These are phyloP conservation scores for Haberlea rhodopensis DNA, from an alignment of 257 asterid species.

Conservation along the genomic window DNA sequence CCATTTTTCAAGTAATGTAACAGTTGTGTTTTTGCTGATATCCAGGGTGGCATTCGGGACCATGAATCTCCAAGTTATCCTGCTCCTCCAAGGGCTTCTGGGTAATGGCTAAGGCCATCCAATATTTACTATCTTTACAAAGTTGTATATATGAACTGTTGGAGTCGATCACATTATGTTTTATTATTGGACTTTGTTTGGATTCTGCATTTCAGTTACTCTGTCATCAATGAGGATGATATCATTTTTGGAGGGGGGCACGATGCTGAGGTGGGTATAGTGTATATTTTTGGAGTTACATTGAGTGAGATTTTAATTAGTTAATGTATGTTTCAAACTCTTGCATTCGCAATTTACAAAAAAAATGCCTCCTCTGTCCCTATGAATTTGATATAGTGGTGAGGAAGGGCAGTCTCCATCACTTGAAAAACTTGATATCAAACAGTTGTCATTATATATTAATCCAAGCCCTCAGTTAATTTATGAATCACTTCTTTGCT, in stretches of 20 bases:
- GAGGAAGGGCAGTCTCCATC: no score
- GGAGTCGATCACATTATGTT: slow-evolving; percentile 2
- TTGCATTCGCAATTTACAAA: neutral
- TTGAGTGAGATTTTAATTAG: neutral
- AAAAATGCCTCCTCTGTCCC: neutral
- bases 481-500: no score
- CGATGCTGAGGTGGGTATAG: slow-evolving; percentile 48
- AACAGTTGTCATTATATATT: neutral
- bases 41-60: slow-evolving; percentile 57
- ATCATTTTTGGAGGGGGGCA: slow-evolving; percentile 48
- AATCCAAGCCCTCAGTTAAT: neutral
- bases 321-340: slow-evolving; percentile 5
- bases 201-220: slow-evolving; percentile 44
- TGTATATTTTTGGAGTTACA: slow-evolving; percentile 19
- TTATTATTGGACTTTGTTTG: neutral
- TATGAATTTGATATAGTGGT: no score
- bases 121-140: slow-evolving; percentile 5
- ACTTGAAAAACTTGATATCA: neutral
- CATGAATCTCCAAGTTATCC: slow-evolving; percentile 52
- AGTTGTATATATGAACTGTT: neutral
- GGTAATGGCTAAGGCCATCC: slow-evolving; percentile 39
- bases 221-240: slow-evolving; percentile 38
- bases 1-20: slow-evolving; percentile 13
- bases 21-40: slow-evolving; percentile 25
- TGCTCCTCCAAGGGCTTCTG: slow-evolving; percentile 43